These are phyloP conservation scores for Pelagophyceae sp. DNA, from an alignment of 352 stramenopile genomes.

Conservation along the genomic window DNA sequence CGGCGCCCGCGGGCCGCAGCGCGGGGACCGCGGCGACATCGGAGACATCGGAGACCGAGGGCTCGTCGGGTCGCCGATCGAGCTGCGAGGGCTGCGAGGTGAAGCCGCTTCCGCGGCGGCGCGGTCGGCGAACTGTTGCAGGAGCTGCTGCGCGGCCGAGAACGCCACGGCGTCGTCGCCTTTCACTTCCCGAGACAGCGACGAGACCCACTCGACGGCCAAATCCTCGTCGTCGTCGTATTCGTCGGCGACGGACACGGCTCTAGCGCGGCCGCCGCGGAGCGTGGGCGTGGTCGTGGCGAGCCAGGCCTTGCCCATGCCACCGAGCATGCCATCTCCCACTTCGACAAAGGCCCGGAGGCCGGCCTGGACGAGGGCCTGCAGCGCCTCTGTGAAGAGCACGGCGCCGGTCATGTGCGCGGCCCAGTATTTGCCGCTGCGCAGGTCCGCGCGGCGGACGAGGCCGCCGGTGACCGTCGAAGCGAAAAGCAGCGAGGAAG, in stretches of 20 bases:
- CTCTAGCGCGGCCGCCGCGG: not conserved
- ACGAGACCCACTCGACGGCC: not conserved
- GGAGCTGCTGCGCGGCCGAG: not conserved
- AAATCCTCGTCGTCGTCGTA: not conserved
- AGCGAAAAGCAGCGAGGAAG: not conserved
- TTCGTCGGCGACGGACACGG: not conserved
- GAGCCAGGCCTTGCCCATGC: conserved; percentile 8
- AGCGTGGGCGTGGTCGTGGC: not conserved
- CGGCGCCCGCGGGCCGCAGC: not conserved
- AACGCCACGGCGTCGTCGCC: not conserved
- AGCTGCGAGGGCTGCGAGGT: not conserved
- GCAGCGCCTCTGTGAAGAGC: not conserved
- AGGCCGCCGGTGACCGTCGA: not conserved
- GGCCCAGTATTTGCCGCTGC: not conserved
- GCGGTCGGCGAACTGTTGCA: not conserved
- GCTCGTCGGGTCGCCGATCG: not conserved
- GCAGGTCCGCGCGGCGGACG: not conserved
- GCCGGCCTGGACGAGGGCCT: not conserved
- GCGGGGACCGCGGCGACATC: not conserved
- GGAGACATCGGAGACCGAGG: not conserved
- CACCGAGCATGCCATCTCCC: conserved; percentile 1
- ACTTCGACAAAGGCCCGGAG: conserved; percentile 13
- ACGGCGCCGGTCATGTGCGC: not conserved
- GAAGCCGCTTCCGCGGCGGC: not conserved
- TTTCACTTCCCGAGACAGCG: not conserved